phyloP scores from a whole-genome alignment of 2,329 filamentous ascomycete genomes.

The Phoma sp. region DNA sequence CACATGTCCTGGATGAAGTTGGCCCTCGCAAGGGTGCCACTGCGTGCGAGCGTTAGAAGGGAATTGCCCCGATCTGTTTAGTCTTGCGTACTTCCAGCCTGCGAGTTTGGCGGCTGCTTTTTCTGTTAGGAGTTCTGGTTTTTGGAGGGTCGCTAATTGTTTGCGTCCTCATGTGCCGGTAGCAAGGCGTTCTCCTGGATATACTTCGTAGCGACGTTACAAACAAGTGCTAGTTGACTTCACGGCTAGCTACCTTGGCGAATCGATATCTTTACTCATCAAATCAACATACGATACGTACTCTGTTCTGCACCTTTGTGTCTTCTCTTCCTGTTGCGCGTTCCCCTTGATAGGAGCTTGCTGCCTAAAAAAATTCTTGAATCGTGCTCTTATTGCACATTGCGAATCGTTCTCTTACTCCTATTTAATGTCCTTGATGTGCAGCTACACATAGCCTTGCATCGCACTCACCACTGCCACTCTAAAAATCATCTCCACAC shows the following conservation, averaged over 20 bases:
- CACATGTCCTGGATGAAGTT: neutral
- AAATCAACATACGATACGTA: neutral
- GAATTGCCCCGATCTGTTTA: conserved; percentile 1
- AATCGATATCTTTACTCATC: conserved; percentile 10
- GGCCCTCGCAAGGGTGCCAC: neutral
- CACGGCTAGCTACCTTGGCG: conserved; percentile 1
- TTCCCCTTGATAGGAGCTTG: too few species aligned
- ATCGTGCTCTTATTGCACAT: too few species aligned
- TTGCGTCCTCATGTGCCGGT: conserved; percentile 1
- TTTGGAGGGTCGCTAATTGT: conserved; percentile 8
- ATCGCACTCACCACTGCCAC: too few species aligned
- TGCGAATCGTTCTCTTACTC: too few species aligned
- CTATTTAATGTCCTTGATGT: too few species aligned
- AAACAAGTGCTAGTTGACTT: neutral
- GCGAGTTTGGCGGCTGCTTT: conserved; percentile 12
- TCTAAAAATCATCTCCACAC: too few species aligned
- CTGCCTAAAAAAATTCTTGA: too few species aligned
- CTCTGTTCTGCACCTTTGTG: neutral
- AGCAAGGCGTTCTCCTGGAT: conserved; percentile 16
- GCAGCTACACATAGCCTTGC: too few species aligned
- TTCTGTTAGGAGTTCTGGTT: neutral
- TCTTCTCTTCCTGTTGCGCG: too few species aligned
- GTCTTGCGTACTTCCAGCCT: conserved; percentile 14
- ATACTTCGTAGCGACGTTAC: neutral
- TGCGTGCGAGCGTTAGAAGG: neutral